These are phyloP conservation scores for Citeromyces hawaiiensis DNA, from an alignment of 1,139 yeast species.

Conservation along the genomic window DNA sequence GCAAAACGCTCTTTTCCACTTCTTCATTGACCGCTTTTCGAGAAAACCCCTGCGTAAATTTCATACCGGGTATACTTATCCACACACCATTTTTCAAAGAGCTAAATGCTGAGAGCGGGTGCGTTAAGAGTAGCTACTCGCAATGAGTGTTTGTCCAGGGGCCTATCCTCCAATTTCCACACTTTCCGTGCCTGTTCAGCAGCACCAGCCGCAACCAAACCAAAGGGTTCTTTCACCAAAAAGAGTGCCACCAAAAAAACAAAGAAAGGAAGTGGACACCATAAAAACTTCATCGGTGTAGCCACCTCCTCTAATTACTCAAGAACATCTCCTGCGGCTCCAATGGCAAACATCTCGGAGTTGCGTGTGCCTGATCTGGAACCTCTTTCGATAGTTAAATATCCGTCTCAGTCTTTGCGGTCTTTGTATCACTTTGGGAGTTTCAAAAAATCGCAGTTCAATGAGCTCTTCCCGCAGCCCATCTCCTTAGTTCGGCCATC, in stretches of 20 bases:
- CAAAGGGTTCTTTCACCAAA: not conserved
- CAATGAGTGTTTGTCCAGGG: not conserved
- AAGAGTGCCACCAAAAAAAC: conserved; percentile 5
- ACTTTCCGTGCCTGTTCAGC: not conserved
- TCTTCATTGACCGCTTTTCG: not conserved
- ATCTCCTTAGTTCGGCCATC: conserved; percentile 33
- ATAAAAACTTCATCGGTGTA: conserved; percentile 12
- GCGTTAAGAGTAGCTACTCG: not conserved
- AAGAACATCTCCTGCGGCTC: conserved; percentile 8
- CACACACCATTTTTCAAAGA: not conserved
- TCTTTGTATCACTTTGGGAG: conserved; percentile 27
- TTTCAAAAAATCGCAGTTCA: conserved; percentile 51
- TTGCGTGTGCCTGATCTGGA: conserved; percentile 8
- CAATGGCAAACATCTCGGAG: conserved; percentile 8
- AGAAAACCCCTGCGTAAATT: not conserved
- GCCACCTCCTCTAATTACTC: conserved; percentile 10
- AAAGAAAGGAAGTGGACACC: conserved; percentile 17
- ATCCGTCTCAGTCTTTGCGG: conserved; percentile 7
- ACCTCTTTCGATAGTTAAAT: conserved; percentile 9
- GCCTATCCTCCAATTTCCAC: not conserved
- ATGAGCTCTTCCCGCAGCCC: conserved; percentile 48
- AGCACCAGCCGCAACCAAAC: not conserved
- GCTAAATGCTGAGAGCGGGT: not conserved
- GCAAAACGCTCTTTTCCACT: not conserved
- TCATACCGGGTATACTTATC: not conserved